phyloP scores from a whole-genome alignment of 2,329 filamentous ascomycete species.

The Exserohilum turcica region DNA sequence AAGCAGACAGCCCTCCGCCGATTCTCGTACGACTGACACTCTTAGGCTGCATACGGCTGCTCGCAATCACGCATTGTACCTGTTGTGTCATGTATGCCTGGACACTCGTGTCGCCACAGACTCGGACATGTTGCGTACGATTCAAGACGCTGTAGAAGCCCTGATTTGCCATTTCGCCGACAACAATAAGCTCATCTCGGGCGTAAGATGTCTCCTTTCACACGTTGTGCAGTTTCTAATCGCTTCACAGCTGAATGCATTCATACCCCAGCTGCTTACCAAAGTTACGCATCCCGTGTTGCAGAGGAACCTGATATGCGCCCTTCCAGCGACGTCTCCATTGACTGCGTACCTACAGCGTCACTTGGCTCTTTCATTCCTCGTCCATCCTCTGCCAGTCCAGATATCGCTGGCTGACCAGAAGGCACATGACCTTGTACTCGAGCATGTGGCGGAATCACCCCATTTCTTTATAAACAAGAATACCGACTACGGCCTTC shows the following conservation, averaged over 20 bases:
- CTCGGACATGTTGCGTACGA: slow-evolving; percentile 17
- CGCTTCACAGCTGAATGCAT: slow-evolving; percentile 29
- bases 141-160: slow-evolving; percentile 43
- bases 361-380: slow-evolving; percentile 67
- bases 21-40: slow-evolving; percentile 7
- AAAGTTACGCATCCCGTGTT: slow-evolving; percentile 57
- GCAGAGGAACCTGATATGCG: slow-evolving; percentile 62
- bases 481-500: slow-evolving; percentile 69
- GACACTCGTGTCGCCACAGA: slow-evolving; percentile 39
- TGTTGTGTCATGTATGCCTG: slow-evolving; percentile 39
- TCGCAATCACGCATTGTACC: slow-evolving; percentile 28
- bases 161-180: slow-evolving; percentile 36
- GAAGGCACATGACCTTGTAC: slow-evolving; percentile 26
- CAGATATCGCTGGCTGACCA: slow-evolving; percentile 31
- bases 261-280: slow-evolving; percentile 31
- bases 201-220: slow-evolving; percentile 26
- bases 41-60: slow-evolving; percentile 29
- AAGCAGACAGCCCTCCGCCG: slow-evolving; percentile 3
- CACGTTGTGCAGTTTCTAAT: slow-evolving; percentile 29
- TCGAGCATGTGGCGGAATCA: slow-evolving; percentile 35
- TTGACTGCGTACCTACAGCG: slow-evolving; percentile 66
- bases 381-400: slow-evolving; percentile 54
- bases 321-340: slow-evolving; percentile 61
- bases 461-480: slow-evolving; percentile 60
- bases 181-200: slow-evolving; percentile 25